Evolutionary conservation across 2,329 filamentous ascomycete species (phyloP).

Genomic region (Exophiala lecanii-corni): DNA sequence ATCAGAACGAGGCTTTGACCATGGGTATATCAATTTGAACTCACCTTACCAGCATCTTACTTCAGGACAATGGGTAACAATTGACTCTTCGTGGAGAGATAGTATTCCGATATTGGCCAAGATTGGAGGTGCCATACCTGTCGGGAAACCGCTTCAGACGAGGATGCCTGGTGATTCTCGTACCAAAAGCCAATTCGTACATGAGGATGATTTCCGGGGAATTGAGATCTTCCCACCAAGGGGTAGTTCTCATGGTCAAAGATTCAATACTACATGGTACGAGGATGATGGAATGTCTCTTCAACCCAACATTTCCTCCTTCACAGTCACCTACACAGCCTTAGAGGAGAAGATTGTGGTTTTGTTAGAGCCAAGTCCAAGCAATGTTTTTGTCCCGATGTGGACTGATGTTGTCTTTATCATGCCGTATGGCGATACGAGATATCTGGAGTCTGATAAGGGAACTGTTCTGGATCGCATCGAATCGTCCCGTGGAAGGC

Average conservation of each 20-base stretch:
- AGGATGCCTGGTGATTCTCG: slow-evolving; percentile 47
- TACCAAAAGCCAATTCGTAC: slow-evolving; percentile 41
- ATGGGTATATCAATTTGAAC: slow-evolving; percentile 60
- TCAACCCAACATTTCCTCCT: slow-evolving; percentile 37
- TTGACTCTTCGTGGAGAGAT: slow-evolving; percentile 47
- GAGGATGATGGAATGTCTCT: slow-evolving; percentile 56
- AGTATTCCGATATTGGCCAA: slow-evolving; percentile 55
- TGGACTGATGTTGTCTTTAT: slow-evolving; percentile 50
- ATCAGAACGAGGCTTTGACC: slow-evolving; percentile 38
- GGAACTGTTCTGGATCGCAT: slow-evolving; percentile 28
- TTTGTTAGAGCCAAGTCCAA: slow-evolving; percentile 36
- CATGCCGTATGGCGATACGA: slow-evolving; percentile 47
- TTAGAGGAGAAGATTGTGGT: slow-evolving; percentile 44
- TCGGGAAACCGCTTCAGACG: slow-evolving; percentile 50
- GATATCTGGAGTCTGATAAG: slow-evolving; percentile 35
- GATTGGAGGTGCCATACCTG: slow-evolving; percentile 50
- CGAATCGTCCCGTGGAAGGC: slow-evolving; percentile 7
- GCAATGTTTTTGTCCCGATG: slow-evolving; percentile 42
- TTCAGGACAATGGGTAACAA: slow-evolving; percentile 51
- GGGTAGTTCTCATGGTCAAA: slow-evolving; percentile 36
- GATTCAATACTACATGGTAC: slow-evolving; percentile 45
- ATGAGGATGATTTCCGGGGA: slow-evolving; percentile 52
- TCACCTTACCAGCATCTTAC: slow-evolving; percentile 55
- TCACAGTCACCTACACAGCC: slow-evolving; percentile 42
- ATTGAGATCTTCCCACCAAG: slow-evolving; percentile 55